Base-by-base conservation (phyloP, 208 protist genomes). In the Acanthamoeba triangularis region DNA sequence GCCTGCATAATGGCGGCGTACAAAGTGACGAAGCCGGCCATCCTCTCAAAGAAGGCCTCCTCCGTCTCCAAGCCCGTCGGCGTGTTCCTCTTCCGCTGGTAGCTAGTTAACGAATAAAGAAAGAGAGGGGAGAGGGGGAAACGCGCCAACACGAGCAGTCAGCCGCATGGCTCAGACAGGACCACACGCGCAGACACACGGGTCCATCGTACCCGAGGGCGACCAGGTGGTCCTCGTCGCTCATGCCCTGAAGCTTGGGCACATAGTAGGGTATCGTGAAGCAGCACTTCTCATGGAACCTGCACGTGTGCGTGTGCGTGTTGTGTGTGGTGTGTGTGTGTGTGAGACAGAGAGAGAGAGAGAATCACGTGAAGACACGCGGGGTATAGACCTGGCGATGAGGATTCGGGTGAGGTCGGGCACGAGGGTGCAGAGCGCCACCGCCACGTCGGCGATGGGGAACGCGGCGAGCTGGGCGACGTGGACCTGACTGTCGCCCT, bases 1-100 rank as follows among this genome's bases (percentile, higher is more conserved):
- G 74, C 44, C 74, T 82, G 74, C 74, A 37, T 82, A 16, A 82
- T 82, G 74, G 74, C 74, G 44, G 44, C 74, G 44, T 52, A 82
- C 23, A 82, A 30, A 2, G 74, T 30, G 44, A 82, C 20, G 44
- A 82, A 44, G 33, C 74, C 74, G 74, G 74, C 74, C 74, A 82
- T 82, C 7, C 74, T 18, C 74, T 82, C 74, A 6, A 82, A 33
- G 74, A 52, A 82, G 74, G 74, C 8, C n/a, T 82, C 74, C 44
- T 82, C 74, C 37, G 30, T n/a, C 74, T 82, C 74, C 10, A 82
- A 37, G 2, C 74, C 74, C 23, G n/a, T 82, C 28, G 33, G 33
- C 74, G 33, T 82, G 33, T 82, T 82, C 23, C 33, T 10, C 14
- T 65, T 65, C 7, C 59, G 59, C 59, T 65, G 59, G 74, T 82